Evolutionary conservation across 176 grass and related monocot genomes (phyloP).

Genomic region (Areca catechu): DNA sequence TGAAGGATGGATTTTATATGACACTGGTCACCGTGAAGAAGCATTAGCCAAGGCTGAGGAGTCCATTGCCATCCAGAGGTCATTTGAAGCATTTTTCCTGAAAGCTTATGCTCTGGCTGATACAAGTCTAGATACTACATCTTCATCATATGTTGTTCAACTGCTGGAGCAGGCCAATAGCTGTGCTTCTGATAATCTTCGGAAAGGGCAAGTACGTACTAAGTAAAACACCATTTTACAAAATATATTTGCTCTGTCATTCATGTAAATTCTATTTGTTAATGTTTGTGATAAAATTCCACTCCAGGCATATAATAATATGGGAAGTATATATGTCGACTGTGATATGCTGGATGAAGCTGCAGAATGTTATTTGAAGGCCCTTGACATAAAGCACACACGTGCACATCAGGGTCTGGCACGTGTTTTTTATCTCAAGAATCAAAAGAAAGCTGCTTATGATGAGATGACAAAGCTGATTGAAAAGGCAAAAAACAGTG

Average conservation of each 20-base stretch:
- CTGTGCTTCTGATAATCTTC: constrained; percentile 90
- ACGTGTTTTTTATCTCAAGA: constrained; percentile 73
- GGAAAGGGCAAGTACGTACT: constrained; percentile 80
- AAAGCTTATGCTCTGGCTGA: constrained; percentile 91
- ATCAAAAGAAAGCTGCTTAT: constrained; percentile 63
- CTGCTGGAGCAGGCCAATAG: constrained; percentile 76
- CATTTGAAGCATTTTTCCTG: constrained; percentile 92
- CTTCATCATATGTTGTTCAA: constrained; percentile 61
- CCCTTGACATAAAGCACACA: constrained; percentile 83
- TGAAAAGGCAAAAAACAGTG: constrained; percentile 63
- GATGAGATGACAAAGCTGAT: constrained; percentile 87
- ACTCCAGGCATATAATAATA: constrained; percentile 89
- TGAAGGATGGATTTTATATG: constrained; percentile 93
- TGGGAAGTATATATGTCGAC: constrained; percentile 92
- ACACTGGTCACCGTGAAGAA: constrained; percentile 78
- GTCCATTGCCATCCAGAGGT: constrained; percentile 59
- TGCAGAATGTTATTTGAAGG: constrained; percentile 68
- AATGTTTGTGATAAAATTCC: not conserved
- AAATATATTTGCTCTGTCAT: too few species aligned
- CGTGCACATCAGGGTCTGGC: constrained; percentile 93
- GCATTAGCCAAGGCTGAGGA: constrained; percentile 80
- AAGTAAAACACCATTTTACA: too few species aligned
- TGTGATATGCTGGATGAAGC: constrained; percentile 87
- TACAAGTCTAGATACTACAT: constrained; percentile 50
- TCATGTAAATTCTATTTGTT: not conserved